A percentile compares a stretch with the other conserved stretches of the same genome.
Conservation (phyloP, 257 asterid genomes). For the Jacaranda mimosifolia region DNA sequence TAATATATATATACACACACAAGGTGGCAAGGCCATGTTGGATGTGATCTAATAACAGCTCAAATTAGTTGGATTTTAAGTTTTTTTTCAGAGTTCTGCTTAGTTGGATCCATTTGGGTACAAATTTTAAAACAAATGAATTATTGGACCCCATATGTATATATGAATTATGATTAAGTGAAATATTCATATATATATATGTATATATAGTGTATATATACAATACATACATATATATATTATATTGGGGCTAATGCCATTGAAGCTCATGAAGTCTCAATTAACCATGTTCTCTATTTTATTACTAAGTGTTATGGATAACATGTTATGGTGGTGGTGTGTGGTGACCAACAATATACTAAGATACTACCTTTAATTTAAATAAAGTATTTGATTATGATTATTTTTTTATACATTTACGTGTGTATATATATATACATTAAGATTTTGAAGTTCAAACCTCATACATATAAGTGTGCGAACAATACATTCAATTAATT, state of each 20-base stretch:
- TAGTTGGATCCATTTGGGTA: neutral
- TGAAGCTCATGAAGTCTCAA: neutral
- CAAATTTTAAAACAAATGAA: neutral
- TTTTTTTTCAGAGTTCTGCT: neutral
- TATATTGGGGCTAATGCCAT: neutral
- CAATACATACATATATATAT: too few relatives aligned
- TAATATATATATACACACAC: neutral
- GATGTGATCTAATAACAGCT: neutral
- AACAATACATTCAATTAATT: too few relatives aligned
- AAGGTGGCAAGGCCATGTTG: neutral
- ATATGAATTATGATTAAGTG: neutral
- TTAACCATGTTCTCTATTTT: neutral
- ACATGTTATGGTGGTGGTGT: neutral
- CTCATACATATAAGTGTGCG: too few relatives aligned
- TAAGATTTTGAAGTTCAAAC: too few relatives aligned
- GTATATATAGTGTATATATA: neutral
- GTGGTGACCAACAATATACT: too few relatives aligned
- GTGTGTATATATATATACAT: too few relatives aligned
- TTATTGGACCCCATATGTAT: slow-evolving; percentile 3
- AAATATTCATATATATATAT: neutral
- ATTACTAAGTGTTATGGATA: neutral
- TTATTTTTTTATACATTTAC: too few relatives aligned
- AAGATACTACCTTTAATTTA: too few relatives aligned
- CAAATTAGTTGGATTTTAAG: neutral
- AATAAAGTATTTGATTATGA: too few relatives aligned